Evolutionary conservation across 2,329 filamentous ascomycete genomes (phyloP), one percentile per base, ranked within the genome.

Genomic region (Byssothecium circinans): DNA sequence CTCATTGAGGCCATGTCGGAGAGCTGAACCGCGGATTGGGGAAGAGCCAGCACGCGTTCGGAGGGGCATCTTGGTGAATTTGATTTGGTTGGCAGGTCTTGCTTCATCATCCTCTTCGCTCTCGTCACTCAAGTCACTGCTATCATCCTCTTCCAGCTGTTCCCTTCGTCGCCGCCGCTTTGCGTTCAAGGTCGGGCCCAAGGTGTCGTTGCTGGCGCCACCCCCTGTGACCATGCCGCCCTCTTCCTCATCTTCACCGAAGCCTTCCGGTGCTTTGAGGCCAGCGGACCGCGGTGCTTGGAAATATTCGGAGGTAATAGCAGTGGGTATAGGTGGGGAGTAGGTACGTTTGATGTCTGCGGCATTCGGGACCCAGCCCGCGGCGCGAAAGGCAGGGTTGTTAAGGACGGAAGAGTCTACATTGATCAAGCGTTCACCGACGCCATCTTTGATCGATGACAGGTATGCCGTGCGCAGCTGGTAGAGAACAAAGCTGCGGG

Each of bases 41-140:
- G 92, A 96, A 0, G 91, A 96, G 10, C 89, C 92, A 20, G 91
- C 89, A 46, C 92, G 85, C 57, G 84, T 85, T 23, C 91, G 83
- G 35, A 96, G 81, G 1, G 94, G 92, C 89, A 96, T 92, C 73
- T 97, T 97, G 40, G 88, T 85, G 71, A 99, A 99, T 65, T 92
- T 91, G 68, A 97, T 96, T 69, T 95, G 89, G 67, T 95, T 89
- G 2, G 87, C 87, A 36, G 88, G 87, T 44, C 87, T 65, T 50
- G 40, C 12, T 34, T 42, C 86, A 1, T 81, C 78, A 43, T 91
- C 87, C 19, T 91, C 87, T 41, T 94, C 89, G 60, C 88, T 92
- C 58, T 92, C 88, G 61, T 94, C 89, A 65, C 86, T 91, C 44
- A 92, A 74, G 60, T 92, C 89, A 63, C 88, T 91, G 70, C 89